Conservation (phyloP, 352 stramenopile species). For the Globisporangium viniferum region DNA sequence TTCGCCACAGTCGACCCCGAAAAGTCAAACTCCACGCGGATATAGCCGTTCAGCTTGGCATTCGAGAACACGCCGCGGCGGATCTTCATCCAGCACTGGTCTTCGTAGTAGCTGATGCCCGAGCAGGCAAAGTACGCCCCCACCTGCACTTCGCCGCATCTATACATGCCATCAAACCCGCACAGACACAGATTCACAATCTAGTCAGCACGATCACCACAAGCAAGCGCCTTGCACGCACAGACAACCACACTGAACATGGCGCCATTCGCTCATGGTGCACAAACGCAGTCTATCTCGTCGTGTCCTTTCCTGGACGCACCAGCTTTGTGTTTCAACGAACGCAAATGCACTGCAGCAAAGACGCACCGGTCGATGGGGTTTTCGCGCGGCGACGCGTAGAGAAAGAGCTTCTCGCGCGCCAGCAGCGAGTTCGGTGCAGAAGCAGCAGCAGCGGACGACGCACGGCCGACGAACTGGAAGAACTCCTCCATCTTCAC, state of each 20-base stretch:
- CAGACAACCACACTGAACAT: not conserved
- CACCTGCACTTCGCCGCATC: conserved; percentile 48
- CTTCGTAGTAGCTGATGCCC: conserved; percentile 41
- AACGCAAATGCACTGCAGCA: not conserved
- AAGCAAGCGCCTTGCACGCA: not conserved
- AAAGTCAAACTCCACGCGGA: conserved; percentile 60
- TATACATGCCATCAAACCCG: conserved; percentile 2
- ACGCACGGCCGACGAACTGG: conserved; percentile 53
- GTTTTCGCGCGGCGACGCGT: conserved; percentile 55
- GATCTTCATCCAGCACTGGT: conserved; percentile 78
- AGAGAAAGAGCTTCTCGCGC: conserved; percentile 56
- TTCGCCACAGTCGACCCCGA: conserved; percentile 7
- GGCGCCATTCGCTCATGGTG: not conserved
- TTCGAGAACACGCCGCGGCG: conserved; percentile 75
- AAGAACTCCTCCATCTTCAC: conserved; percentile 59
- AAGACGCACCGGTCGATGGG: conserved; percentile 43
- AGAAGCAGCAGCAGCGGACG: conserved; percentile 9
- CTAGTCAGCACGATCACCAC: not conserved
- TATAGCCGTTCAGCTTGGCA: conserved; percentile 61
- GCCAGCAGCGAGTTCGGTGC: conserved; percentile 23
- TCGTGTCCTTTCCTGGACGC: not conserved
- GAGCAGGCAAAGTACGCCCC: conserved; percentile 74
- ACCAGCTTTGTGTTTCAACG: no score
- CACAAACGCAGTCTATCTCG: not conserved
- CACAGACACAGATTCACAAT: not conserved